A percentile compares a stretch with the other conserved stretches of the same genome.
phyloP scores from a whole-genome alignment of 495 filamentous ascomycete genomes.

The Penicillium longicatenatum region DNA sequence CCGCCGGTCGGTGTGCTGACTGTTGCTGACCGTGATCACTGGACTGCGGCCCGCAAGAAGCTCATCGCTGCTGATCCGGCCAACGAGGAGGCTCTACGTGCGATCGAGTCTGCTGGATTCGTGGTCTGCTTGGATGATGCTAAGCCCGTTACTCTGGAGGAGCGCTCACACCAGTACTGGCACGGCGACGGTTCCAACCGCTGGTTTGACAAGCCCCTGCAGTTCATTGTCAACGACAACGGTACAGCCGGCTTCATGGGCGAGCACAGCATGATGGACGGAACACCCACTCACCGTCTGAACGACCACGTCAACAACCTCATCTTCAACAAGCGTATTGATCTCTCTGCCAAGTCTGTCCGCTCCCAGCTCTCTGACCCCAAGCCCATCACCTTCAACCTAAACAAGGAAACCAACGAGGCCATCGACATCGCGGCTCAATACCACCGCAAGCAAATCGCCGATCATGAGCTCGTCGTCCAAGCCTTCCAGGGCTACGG shows the following conservation, averaged over 20 bases:
- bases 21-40: constrained; percentile 87
- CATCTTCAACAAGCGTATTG: constrained; percentile 89
- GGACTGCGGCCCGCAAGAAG: constrained; percentile 80
- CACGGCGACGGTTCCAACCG: constrained; percentile 94
- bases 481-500: constrained; percentile 97
- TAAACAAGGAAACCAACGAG: constrained; percentile 68
- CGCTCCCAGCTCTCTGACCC: constrained; percentile 88
- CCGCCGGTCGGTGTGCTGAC: constrained; percentile 85
- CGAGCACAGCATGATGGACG: constrained; percentile 99
- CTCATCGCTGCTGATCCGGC: constrained; percentile 73
- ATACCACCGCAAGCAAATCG: constrained; percentile 79
- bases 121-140: constrained; percentile 94
- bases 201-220: constrained; percentile 97
- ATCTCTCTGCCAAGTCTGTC: constrained; percentile 71
- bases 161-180: constrained; percentile 96
- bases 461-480: constrained; percentile 85
- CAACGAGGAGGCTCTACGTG: constrained; percentile 74
- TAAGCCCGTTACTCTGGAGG: constrained; percentile 88
- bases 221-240: constrained; percentile 99
- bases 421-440: constrained; percentile 75
- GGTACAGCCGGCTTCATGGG: constrained; percentile 97
- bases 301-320: constrained; percentile 90
- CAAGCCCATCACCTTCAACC: constrained; percentile 69
- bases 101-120: constrained; percentile 90
- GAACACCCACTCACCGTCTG: constrained; percentile 92